Evolutionary conservation across 2,329 filamentous ascomycete genomes (phyloP), one percentile per base, ranked within the genome.

Genomic region (Elsinoe fawcettii): DNA sequence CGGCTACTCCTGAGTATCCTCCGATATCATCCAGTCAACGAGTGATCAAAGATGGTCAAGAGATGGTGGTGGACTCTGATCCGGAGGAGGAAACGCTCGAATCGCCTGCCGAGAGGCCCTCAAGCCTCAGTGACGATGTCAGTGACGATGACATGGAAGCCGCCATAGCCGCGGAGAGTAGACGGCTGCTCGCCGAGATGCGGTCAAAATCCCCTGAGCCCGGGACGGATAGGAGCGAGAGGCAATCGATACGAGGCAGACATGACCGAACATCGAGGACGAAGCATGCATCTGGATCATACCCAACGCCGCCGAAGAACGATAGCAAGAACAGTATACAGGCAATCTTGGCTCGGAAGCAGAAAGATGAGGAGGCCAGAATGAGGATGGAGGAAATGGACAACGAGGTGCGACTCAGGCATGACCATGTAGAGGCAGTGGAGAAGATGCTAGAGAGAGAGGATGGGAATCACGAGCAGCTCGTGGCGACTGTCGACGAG

Each of bases 41-140:
- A 14, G 58, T 81, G 11, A 73, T 85, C 57, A 86, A 74, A 58
- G 73, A 78, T 63, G 80, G 80, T 2, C 67, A 76, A 55, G 70
- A 77, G 57, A 67, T 77, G 2, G 74, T 91, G 39, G 78, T 64
- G 8, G 67, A 70, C 32, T 71, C 69, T 1, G 69, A 71, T 51
- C 69, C 69, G 1, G 69, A 66, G 34, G 66, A 25, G 5, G 39
- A 11, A 16, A 16, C 20, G 7, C 16, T 49, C 9, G 32, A 43
- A 2, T 20, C 14, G 22, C 6, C 25, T 25, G 20, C 16, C 5
- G 36, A 43, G 34, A 30, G 25, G 3, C 14, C 8, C 14, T 22
- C 18, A 25, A 64, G 16, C 53, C 51, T 23, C 57, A 60, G 56
- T 60, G 59, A 34, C 9, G 63, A 64, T 56, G 63, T 62, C 18